Evolutionary conservation across 2,329 filamentous ascomycete species (phyloP).

Genomic region (Tympanopsis confertula): DNA sequence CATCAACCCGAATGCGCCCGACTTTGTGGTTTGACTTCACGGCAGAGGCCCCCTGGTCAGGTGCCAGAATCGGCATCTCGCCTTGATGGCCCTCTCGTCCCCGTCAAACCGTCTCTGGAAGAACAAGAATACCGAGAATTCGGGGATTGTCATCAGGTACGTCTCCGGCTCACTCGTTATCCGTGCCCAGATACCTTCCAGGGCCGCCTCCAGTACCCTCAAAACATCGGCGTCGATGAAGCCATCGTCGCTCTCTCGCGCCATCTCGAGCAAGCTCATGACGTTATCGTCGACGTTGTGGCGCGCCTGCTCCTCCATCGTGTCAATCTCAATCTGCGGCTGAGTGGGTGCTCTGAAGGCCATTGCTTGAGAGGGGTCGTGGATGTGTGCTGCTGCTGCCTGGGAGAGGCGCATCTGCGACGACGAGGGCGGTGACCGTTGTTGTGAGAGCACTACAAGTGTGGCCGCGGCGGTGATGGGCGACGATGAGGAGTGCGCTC

Average conservation of each 20-base stretch:
- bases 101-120: slow-evolving; percentile 58
- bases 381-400: too few species aligned
- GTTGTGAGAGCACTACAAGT: too few species aligned
- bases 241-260: slow-evolving; percentile 61
- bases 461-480: too few species aligned
- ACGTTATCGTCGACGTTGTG: slow-evolving; percentile 32
- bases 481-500: too few species aligned
- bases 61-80: slow-evolving; percentile 41
- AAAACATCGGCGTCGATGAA: slow-evolving; percentile 49
- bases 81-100: slow-evolving; percentile 31
- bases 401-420: too few species aligned
- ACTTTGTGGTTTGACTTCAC: not conserved
- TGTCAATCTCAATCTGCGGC: too few species aligned
- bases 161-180: slow-evolving; percentile 50
- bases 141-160: slow-evolving; percentile 66
- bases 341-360: too few species aligned
- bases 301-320: too few species aligned
- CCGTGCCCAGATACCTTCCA: slow-evolving; percentile 55
- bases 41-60: slow-evolving; percentile 13
- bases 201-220: slow-evolving; percentile 52
- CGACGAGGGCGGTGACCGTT: too few species aligned
- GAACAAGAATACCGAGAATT: slow-evolving; percentile 82
- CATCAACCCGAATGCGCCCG: too few species aligned
- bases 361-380: too few species aligned
- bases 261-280: slow-evolving; percentile 61